Conservation (phyloP, 495 filamentous ascomycete species). For the Talaromyces proteolyticus region DNA sequence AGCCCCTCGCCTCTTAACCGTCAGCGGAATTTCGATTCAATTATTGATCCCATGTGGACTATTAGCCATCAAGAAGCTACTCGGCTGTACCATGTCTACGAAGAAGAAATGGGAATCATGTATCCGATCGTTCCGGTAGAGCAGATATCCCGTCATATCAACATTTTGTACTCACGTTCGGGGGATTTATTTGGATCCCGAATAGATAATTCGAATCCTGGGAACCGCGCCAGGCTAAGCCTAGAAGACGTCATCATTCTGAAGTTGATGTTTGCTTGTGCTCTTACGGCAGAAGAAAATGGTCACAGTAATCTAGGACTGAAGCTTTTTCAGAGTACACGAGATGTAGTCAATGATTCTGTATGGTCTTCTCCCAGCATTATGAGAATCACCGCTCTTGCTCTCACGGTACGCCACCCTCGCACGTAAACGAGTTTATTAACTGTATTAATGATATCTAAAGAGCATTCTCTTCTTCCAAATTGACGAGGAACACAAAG, state of each 20-base stretch:
- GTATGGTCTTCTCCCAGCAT: slow-evolving; percentile 61
- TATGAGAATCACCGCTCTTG: slow-evolving; percentile 61
- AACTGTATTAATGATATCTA: neutral
- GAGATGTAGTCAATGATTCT: slow-evolving; percentile 56
- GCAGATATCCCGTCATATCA: slow-evolving; percentile 53
- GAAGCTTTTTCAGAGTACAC: slow-evolving; percentile 65
- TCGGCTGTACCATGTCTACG: slow-evolving; percentile 67
- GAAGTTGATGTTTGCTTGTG: slow-evolving; percentile 70
- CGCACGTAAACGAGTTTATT: neutral
- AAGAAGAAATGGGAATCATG: slow-evolving; percentile 85
- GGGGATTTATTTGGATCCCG: slow-evolving; percentile 41
- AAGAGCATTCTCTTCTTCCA: slow-evolving; percentile 53
- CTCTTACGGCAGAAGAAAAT: slow-evolving; percentile 63
- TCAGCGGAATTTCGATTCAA: slow-evolving; percentile 22
- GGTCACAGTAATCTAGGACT: slow-evolving; percentile 68
- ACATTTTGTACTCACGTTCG: slow-evolving; percentile 52
- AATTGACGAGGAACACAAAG: slow-evolving; percentile 71
- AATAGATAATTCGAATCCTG: slow-evolving; percentile 27
- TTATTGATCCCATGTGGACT: slow-evolving; percentile 69
- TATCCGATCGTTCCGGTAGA: slow-evolving; percentile 72
- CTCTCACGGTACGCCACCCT: slow-evolving; percentile 50
- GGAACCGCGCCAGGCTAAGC: slow-evolving; percentile 37
- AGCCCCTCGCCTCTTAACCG: slow-evolving; percentile 44
- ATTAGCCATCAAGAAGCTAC: slow-evolving; percentile 67
- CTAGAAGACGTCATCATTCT: slow-evolving; percentile 62